These are phyloP conservation scores for Talaromyces sp. DNA, from an alignment of 2,329 filamentous ascomycete genomes.

Conservation along the genomic window DNA sequence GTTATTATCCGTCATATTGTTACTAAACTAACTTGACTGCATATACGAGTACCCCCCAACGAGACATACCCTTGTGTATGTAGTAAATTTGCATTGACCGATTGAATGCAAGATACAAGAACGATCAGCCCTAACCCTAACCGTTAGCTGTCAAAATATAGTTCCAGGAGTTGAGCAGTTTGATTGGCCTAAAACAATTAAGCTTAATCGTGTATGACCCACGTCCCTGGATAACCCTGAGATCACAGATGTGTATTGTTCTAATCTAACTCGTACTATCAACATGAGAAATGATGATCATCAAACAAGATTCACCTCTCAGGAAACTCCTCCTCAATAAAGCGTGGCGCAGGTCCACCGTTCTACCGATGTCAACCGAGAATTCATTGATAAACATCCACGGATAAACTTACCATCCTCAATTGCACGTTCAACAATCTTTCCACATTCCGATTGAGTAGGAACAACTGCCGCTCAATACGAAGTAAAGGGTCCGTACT, in stretches of 20 bases:
- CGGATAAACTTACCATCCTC: not conserved
- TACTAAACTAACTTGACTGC: too few relatives aligned
- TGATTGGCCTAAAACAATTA: not conserved
- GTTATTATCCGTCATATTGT: too few relatives aligned
- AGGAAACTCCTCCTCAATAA: not conserved
- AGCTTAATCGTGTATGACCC: conserved; percentile 1
- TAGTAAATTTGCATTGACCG: too few relatives aligned
- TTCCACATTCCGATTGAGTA: not conserved
- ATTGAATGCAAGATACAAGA: too few relatives aligned
- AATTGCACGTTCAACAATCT: not conserved
- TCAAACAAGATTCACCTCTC: not conserved
- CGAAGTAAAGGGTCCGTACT: not conserved
- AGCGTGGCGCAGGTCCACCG: not conserved
- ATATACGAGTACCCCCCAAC: too few relatives aligned
- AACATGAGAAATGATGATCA: not conserved
- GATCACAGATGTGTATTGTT: not conserved
- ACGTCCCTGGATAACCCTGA: not conserved
- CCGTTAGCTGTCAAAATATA: too few relatives aligned
- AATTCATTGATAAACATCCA: not conserved
- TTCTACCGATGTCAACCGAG: not conserved
- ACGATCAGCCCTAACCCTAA: not conserved
- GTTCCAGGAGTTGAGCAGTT: too few relatives aligned
- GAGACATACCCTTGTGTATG: too few relatives aligned
- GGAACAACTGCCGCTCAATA: not conserved
- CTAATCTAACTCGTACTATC: not conserved